phyloP scores from a whole-genome alignment of 441 rosid species.

The Cnidoscolus chayamansa region DNA sequence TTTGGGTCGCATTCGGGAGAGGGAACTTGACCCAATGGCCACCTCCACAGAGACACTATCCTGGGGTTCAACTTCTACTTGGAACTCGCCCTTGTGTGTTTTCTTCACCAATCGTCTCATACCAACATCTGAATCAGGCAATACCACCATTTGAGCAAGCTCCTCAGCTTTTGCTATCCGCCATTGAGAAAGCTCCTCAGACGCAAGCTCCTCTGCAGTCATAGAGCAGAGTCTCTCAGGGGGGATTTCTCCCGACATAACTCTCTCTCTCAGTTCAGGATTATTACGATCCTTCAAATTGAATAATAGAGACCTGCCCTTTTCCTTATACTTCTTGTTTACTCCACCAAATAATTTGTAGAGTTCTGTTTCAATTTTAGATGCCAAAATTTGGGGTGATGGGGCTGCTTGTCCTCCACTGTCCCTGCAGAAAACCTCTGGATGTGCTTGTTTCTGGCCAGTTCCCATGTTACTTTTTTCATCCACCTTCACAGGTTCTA shows the following conservation, averaged over 20 bases:
- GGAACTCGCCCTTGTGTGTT: constrained; percentile 94
- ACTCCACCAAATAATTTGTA: constrained; percentile 80
- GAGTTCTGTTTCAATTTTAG: constrained; percentile 64
- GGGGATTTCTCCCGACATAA: constrained; percentile 62
- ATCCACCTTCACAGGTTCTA: constrained; percentile 52
- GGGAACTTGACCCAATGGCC: constrained; percentile 47
- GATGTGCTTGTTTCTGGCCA: constrained; percentile 20
- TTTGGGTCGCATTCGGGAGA: constrained; percentile 29
- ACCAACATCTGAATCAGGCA: constrained; percentile 72
- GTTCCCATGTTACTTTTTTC: constrained; percentile 36
- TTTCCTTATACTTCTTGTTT: constrained; percentile 88
- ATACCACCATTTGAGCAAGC: constrained; percentile 88
- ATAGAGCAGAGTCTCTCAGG: constrained; percentile 73
- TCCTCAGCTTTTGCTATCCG: constrained; percentile 92
- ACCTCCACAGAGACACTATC: constrained; percentile 57
- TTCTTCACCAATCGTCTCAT: constrained; percentile 75
- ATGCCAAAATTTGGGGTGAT: constrained; percentile 56
- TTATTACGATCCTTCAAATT: constrained; percentile 83
- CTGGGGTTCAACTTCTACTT: constrained; percentile 69
- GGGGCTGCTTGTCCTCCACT: constrained; percentile 21
- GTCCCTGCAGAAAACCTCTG: constrained; percentile 19
- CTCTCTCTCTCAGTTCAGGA: constrained; percentile 79
- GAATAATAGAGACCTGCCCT: constrained; percentile 80
- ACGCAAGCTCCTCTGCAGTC: constrained; percentile 95
- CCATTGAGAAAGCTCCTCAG: constrained; percentile 89